Base-by-base conservation (phyloP, 805 yeast genomes). In the Yamadazyma nakazawae region DNA sequence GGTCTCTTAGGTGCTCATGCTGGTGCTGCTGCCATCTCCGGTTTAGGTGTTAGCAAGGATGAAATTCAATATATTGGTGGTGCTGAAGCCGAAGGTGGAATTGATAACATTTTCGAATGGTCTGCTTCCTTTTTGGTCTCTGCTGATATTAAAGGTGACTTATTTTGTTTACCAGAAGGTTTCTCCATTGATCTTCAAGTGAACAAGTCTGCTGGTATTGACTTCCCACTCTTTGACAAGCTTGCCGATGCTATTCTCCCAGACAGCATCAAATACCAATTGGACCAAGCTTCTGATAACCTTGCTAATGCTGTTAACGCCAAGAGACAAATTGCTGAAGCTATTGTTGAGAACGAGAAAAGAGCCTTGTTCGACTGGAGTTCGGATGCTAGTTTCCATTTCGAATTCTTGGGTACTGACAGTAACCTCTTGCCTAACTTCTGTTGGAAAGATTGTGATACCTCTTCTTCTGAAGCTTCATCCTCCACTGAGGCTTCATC, bases 161-260 rank as follows among this genome's bases (percentile, higher is more conserved):
- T 56, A 44, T 58, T 54, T 57, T 61, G 66, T 58, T 57, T 62
- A 43, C 67, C 67, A 41, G 43, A 46, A 19, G 58, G 51, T 37
- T 61, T 62, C 49, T 44, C 47, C 30, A 56, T 62, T 48, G 42
- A 47, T 9, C 30, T 52, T 28, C 16, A 47, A 19, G 24, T 50
- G 14, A 45, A 45, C 37, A 41, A 37, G 14, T 34, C 40, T 36
- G 42, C 42, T 31, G 17, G 21, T 26, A 19, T 52, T 30, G 50
- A 49, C 16, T 36, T 32, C 35, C 50, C 52, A 24, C 25, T 52
- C 24, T 43, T 50, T 12, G 40, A 43, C 3, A 34, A 14, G 7
- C 31, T 43, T 30, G 35, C 18, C 5, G 46, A 46, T 40, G 48
- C 46, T 19, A 36, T 52, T 17, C 34, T 50, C 32, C 50, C 50